Conservation (phyloP, 2,329 filamentous ascomycete genomes). For the Sporothrix globosa region DNA sequence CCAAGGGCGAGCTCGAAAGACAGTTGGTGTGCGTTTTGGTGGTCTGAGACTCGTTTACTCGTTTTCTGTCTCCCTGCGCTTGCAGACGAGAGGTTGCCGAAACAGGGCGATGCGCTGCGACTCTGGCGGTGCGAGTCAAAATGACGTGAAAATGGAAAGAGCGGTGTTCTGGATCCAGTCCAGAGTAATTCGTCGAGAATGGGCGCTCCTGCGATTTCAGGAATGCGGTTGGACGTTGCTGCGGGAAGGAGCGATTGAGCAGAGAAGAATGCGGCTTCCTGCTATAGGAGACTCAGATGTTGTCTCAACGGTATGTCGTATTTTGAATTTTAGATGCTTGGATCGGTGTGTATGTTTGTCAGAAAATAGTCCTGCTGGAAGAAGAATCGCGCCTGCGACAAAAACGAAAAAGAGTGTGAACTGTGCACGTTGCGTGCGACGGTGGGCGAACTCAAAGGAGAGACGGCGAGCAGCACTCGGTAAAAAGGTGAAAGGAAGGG, state of each 20-base stretch:
- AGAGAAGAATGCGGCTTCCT: conserved; percentile 16
- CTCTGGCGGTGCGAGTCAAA: conserved; percentile 12
- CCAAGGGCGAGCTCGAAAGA: not conserved
- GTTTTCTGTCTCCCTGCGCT: conserved; percentile 15
- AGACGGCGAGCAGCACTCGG: conserved; percentile 26
- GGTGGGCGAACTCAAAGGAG: conserved; percentile 24
- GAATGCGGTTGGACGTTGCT: conserved; percentile 7
- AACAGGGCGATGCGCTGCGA: conserved; percentile 20
- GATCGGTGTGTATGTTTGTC: conserved; percentile 12
- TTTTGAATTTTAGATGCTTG: conserved; percentile 14
- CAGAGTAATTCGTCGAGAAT: conserved; percentile 13
- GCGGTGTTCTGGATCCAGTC: conserved; percentile 30
- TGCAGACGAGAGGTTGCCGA: conserved; percentile 16
- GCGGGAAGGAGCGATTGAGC: conserved; percentile 24
- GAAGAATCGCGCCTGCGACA: conserved; percentile 32
- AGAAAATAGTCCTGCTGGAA: conserved; percentile 27
- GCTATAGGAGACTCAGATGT: not conserved
- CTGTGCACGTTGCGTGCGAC: conserved; percentile 26
- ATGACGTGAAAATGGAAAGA: conserved; percentile 15
- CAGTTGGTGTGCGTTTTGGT: conserved; percentile 12
- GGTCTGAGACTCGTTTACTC: not conserved
- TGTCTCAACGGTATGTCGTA: not conserved
- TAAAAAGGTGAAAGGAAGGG: conserved; percentile 2
- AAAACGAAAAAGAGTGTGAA: conserved; percentile 20
- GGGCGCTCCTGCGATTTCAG: conserved; percentile 15